Base-by-base conservation (phyloP, 495 filamentous ascomycete genomes). In the Podospora bellae-mahoneyi region DNA sequence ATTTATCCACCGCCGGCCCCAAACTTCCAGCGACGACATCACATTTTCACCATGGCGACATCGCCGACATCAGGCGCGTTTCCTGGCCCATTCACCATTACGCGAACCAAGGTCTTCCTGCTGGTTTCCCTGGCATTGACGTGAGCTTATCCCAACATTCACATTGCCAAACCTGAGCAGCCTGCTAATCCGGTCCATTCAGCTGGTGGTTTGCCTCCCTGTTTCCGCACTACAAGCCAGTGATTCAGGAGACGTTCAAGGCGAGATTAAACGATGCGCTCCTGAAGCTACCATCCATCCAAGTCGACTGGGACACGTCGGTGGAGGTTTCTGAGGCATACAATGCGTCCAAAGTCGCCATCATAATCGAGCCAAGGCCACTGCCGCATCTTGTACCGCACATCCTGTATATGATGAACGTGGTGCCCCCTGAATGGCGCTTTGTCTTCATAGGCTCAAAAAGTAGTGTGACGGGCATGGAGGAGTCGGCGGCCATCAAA, bases 391-490 rank as follows among this genome's bases (percentile, higher is more conserved):
- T 84, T 5, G 78, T 80, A 2, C 81, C 83, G 1, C 77, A 78
- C 30, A 72, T 85, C 16, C 75, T 84, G 2, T 81, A 84, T 69
- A 83, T 85, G 79, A 83, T 83, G 13, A 73, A 78, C 0, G 81
- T 84, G 23, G 81, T 84, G 0, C 83, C 83, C 10, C 77, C 81
- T 9, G 82, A 84, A 69, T 85, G 83, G 83, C 77, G 80, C 27
- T 84, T 85, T 69, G 58, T 82, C 55, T 84, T 84, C 68, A 75
- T 84, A 65, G 83, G 83, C 28, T 78, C 80, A 4, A 71, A 77
- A 20, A 65, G 78, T 60, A 82, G 80, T 59, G 76, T 81, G 0
- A 62, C 71, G 18, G 78, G 75, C 68, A 73, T 84, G 9, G 77
- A 73, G 16, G 70, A 74, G 56, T 78, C 80, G 44, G 77, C 77